phyloP scores from a whole-genome alignment of 2,329 filamentous ascomycete species.

The Fonsecaea pugnacius region DNA sequence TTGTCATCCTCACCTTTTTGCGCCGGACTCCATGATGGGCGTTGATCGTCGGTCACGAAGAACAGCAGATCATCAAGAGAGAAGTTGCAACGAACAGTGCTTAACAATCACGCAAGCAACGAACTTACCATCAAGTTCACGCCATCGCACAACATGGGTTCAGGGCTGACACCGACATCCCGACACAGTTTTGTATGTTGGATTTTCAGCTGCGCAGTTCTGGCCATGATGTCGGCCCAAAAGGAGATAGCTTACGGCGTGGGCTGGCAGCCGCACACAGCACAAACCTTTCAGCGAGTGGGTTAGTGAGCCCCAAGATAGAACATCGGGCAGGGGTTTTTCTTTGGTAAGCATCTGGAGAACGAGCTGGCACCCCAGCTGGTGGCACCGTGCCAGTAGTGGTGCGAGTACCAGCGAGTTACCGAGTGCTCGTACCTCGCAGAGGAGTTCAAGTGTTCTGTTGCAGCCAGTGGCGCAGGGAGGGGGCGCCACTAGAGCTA shows the following conservation, averaged over 20 bases:
- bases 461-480: constrained; percentile 1
- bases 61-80: constrained; percentile 4
- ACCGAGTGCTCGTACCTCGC: too few relatives aligned
- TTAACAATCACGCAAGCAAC: not conserved
- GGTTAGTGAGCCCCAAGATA: constrained; percentile 24
- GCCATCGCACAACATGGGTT: not conserved
- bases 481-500: not conserved
- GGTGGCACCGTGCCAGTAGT: too few relatives aligned
- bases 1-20: constrained; percentile 27
- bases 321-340: constrained; percentile 19
- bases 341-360: constrained; percentile 18
- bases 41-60: constrained; percentile 16
- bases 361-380: not conserved
- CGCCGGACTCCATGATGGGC: constrained; percentile 24
- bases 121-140: constrained; percentile 7
- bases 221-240: constrained; percentile 10
- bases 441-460: too few relatives aligned
- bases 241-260: constrained; percentile 14
- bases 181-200: constrained; percentile 3
- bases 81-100: constrained; percentile 6
- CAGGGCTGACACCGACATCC: constrained; percentile 15
- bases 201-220: not conserved
- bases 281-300: not conserved
- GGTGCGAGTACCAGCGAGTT: too few relatives aligned
- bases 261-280: constrained; percentile 13